phyloP scores from a whole-genome alignment of 2,329 filamentous ascomycete species.

The Fusarium nematophilum region DNA sequence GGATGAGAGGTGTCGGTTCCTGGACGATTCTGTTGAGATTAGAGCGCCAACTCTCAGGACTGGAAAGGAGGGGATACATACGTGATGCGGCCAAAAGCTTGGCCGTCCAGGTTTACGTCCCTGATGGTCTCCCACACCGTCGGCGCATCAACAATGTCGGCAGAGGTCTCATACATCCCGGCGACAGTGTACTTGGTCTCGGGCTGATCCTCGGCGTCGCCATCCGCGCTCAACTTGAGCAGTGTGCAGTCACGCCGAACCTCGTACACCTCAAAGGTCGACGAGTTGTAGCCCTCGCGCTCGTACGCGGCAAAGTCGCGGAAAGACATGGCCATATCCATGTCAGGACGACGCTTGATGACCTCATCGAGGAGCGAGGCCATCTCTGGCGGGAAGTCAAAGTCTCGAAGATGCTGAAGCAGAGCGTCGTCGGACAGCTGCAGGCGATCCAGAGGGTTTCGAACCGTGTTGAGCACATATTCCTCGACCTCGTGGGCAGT shows the following conservation, averaged over 20 bases:
- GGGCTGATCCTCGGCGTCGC: slow-evolving; percentile 38
- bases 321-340: slow-evolving; percentile 48
- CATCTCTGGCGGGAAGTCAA: slow-evolving; percentile 56
- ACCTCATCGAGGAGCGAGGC: slow-evolving; percentile 52
- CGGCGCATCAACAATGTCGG: slow-evolving; percentile 52
- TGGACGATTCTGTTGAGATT: slow-evolving; percentile 61
- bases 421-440: slow-evolving; percentile 56
- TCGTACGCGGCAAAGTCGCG: slow-evolving; percentile 51
- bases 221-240: slow-evolving; percentile 45
- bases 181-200: slow-evolving; percentile 43
- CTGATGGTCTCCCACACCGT: slow-evolving; percentile 57
- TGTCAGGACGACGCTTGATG: slow-evolving; percentile 48
- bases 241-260: slow-evolving; percentile 59
- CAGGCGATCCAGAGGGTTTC: slow-evolving; percentile 33
- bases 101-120: slow-evolving; percentile 50
- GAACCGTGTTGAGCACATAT: slow-evolving; percentile 28
- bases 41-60: no score
- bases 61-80: slow-evolving; percentile 49
- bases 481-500: slow-evolving; percentile 25
- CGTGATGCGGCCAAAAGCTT: slow-evolving; percentile 67
- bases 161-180: slow-evolving; percentile 39
- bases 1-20: slow-evolving; percentile 69
- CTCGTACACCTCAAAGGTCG: slow-evolving; percentile 69
- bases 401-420: slow-evolving; percentile 53
- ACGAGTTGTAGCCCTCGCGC: slow-evolving; percentile 56